phyloP scores from a whole-genome alignment of 148 eudicot species.

The Arctostaphylos glauca region DNA sequence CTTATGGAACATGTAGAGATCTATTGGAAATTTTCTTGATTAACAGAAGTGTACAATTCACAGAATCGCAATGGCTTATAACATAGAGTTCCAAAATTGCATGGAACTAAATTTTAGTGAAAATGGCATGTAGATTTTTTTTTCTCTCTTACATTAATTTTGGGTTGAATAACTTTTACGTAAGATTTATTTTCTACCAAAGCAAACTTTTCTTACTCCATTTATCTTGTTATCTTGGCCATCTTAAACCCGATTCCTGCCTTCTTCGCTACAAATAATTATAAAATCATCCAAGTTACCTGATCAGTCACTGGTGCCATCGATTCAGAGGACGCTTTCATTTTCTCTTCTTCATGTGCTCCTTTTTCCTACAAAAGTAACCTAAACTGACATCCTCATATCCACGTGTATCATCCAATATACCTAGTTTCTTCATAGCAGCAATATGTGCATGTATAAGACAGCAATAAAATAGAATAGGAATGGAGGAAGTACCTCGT shows the following conservation, averaged over 20 bases:
- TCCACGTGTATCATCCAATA: neutral
- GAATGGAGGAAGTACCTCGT: slow-evolving; percentile 40
- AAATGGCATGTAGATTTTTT: neutral
- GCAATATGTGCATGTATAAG: no score
- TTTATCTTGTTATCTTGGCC: no score
- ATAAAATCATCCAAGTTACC: slow-evolving; percentile 18
- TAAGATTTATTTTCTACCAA: no score
- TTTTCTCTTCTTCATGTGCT: slow-evolving; percentile 33
- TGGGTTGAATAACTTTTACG: neutral
- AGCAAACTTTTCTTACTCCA: no score
- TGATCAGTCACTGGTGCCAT: slow-evolving; percentile 29
- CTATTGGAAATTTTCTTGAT: neutral
- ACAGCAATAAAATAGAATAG: neutral
- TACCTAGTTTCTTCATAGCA: no score
- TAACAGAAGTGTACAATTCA: neutral
- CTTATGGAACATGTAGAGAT: neutral
- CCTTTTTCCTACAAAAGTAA: slow-evolving; percentile 35
- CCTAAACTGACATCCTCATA: neutral
- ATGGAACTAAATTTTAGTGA: neutral
- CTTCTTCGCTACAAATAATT: no score
- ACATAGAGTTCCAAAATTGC: neutral
- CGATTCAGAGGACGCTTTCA: slow-evolving; percentile 26
- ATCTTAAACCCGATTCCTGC: no score
- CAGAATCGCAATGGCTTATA: neutral
- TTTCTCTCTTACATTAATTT: neutral